phyloP scores from a whole-genome alignment of 225 moss, liverwort and hornwort genomes.

The Antitrichia curtipendula region DNA sequence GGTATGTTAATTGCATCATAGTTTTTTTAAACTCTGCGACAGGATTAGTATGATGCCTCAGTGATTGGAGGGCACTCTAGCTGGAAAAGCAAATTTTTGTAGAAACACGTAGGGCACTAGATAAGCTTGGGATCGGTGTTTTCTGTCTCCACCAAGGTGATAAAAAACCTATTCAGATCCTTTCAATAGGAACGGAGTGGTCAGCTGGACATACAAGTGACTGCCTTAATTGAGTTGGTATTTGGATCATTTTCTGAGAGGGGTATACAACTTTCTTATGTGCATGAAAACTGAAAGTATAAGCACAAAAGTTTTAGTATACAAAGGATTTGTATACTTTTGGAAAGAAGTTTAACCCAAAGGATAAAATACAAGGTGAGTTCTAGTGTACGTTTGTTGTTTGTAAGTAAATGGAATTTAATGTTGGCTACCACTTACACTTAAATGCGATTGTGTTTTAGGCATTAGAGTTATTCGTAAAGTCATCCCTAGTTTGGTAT shows the following conservation, averaged over 20 bases:
- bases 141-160: background rate
- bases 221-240: background rate
- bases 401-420: background rate
- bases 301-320: background rate
- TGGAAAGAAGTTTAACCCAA: background rate
- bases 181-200: background rate
- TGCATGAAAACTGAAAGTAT: background rate
- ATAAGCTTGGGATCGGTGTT: background rate
- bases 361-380: background rate
- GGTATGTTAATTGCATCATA: background rate
- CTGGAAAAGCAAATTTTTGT: constrained; percentile 16
- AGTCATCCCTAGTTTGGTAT: no score
- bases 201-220: background rate
- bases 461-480: no score
- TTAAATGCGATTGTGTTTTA: background rate
- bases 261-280: background rate
- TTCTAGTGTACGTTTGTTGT: background rate
- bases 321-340: background rate
- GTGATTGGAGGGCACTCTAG: background rate
- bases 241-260: background rate
- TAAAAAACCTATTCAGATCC: background rate
- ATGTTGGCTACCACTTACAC: background rate
- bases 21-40: background rate
- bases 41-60: background rate
- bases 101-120: background rate